Conservation (phyloP, 1,284 basidiomycete genomes). For the Leccinum laetum region DNA sequence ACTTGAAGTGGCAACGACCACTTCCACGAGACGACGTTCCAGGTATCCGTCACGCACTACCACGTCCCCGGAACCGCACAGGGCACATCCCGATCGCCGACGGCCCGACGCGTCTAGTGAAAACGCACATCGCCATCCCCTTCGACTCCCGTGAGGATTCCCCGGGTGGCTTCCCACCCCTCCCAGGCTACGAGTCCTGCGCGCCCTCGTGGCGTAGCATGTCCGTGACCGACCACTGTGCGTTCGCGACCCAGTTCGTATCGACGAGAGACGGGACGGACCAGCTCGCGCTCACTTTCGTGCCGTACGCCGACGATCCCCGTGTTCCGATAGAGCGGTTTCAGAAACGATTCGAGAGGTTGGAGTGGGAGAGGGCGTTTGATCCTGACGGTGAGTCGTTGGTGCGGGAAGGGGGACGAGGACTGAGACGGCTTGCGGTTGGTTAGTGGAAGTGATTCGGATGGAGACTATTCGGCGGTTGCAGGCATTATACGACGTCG, state of each 20-base stretch:
- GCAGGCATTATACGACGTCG: too few species aligned
- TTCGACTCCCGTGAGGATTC: slow-evolving; percentile 4
- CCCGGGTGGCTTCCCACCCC: slow-evolving; percentile 22
- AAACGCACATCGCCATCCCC: not conserved
- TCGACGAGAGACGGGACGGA: not conserved
- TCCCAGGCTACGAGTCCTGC: slow-evolving; percentile 51
- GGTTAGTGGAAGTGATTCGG: too few species aligned
- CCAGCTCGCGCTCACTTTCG: slow-evolving; percentile 33
- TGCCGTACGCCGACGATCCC: slow-evolving; percentile 57
- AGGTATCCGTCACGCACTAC: not conserved
- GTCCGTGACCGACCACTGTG: slow-evolving; percentile 35
- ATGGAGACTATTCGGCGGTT: too few species aligned
- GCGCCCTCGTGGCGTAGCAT: slow-evolving; percentile 42
- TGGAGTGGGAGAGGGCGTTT: slow-evolving; percentile 46
- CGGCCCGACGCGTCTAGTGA: not conserved
- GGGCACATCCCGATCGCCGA: not conserved
- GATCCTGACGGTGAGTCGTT: slow-evolving; percentile 51
- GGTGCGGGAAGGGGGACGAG: not conserved
- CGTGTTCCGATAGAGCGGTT: slow-evolving; percentile 36
- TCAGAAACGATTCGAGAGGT: slow-evolving; percentile 36
- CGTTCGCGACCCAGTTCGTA: slow-evolving; percentile 12
- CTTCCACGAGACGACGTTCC: not conserved
- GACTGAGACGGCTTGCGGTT: too few species aligned
- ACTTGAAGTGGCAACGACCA: not conserved
- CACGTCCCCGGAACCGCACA: not conserved